Evolutionary conservation across 2,329 filamentous ascomycete genomes (phyloP).

Genomic region (Huntiella savannae): DNA sequence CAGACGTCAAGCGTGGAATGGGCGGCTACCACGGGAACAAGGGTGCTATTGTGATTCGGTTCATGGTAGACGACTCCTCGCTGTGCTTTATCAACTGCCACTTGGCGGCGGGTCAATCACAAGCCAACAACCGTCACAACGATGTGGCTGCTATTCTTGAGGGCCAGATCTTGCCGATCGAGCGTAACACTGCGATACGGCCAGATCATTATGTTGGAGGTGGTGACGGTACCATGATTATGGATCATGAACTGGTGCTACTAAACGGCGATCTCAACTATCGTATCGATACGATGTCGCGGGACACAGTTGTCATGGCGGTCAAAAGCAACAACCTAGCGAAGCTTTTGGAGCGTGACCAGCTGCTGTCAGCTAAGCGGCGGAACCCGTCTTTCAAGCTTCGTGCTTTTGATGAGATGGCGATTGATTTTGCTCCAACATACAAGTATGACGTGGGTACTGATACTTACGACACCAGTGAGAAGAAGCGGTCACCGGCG

Average conservation of each 20-base stretch:
- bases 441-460: constrained; percentile 98
- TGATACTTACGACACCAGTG: constrained; percentile 81
- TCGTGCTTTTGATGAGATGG: constrained; percentile 73
- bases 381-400: constrained; percentile 81
- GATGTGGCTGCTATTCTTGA: constrained; percentile 85
- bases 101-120: constrained; percentile 79
- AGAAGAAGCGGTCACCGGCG: constrained; percentile 83
- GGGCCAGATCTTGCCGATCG: constrained; percentile 50
- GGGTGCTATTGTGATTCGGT: constrained; percentile 79
- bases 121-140: constrained; percentile 79
- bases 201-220: constrained; percentile 71
- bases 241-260: constrained; percentile 95
- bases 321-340: constrained; percentile 62
- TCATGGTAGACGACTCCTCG: constrained; percentile 82
- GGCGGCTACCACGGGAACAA: constrained; percentile 93
- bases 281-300: constrained; percentile 90
- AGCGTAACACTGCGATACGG: constrained; percentile 46
- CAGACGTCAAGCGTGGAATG: constrained; percentile 90
- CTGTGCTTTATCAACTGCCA: constrained; percentile 96
- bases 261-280: constrained; percentile 96
- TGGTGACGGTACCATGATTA: constrained; percentile 85
- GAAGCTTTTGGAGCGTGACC: constrained; percentile 83
- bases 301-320: constrained; percentile 76
- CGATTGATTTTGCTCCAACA: constrained; percentile 82
- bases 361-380: constrained; percentile 71